Evolutionary conservation across 2,329 filamentous ascomycete genomes (phyloP).

Genomic region (Colletotrichum magnum): DNA sequence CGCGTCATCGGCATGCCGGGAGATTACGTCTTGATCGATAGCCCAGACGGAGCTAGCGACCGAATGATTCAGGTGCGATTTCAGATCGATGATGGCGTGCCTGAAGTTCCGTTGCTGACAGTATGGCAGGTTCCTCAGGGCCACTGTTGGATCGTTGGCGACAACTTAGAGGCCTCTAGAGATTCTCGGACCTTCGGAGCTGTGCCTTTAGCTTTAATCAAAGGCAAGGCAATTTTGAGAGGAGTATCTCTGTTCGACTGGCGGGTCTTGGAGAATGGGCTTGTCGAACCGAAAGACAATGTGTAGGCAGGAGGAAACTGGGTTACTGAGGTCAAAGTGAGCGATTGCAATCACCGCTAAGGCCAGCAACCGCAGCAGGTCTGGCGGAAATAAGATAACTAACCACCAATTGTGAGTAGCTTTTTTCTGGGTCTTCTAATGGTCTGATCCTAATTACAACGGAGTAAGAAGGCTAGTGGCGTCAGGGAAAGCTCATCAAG

Average conservation of each 20-base stretch:
- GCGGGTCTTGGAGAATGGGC: constrained; percentile 62
- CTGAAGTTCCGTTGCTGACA: constrained; percentile 6
- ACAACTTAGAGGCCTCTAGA: constrained; percentile 86
- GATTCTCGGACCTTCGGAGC: constrained; percentile 92
- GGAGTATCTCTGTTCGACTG: constrained; percentile 54
- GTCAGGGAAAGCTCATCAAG: constrained; percentile 36
- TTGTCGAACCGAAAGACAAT: constrained; percentile 51
- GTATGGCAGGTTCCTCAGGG: constrained; percentile 84
- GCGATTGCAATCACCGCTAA: neutral
- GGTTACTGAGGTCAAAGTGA: neutral
- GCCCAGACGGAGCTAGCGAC: constrained; percentile 61
- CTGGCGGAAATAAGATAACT: neutral
- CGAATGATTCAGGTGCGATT: constrained; percentile 75
- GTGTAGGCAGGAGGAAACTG: neutral
- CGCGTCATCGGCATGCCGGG: constrained; percentile 83
- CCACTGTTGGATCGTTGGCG: constrained; percentile 92
- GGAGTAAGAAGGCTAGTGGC: constrained; percentile 30
- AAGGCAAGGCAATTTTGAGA: constrained; percentile 74
- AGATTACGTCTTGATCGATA: constrained; percentile 79
- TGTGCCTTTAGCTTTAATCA: constrained; percentile 85
- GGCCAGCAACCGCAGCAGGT: neutral
- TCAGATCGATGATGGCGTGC: constrained; percentile 19
- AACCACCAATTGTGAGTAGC: constrained; percentile 23
- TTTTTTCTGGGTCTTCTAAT: constrained; percentile 36
- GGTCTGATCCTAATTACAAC: constrained; percentile 41